Evolutionary conservation across 2,329 filamentous ascomycete species (phyloP).

Genomic region (Fonsecaea pedrosoi): DNA sequence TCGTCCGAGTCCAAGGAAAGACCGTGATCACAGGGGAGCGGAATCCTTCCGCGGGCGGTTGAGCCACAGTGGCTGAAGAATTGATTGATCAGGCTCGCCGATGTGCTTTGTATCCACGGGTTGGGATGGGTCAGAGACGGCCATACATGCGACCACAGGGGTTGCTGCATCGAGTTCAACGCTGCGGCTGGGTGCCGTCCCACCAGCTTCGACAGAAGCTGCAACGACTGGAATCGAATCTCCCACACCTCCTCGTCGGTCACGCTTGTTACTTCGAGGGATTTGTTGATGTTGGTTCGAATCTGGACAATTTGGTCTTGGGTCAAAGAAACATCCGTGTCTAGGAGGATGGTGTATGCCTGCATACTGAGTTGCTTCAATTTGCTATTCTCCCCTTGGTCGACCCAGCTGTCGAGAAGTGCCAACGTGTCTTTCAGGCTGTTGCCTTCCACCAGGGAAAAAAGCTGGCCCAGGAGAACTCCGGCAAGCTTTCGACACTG

Average conservation of each 20-base stretch:
- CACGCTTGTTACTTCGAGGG: slow-evolving; percentile 25
- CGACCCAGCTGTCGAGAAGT: slow-evolving; percentile 76
- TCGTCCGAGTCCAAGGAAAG: slow-evolving; percentile 70
- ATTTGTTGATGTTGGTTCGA: slow-evolving; percentile 23
- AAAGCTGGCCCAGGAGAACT: slow-evolving; percentile 79
- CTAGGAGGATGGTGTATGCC: slow-evolving; percentile 82
- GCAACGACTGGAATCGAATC: slow-evolving; percentile 74
- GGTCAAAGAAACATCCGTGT: slow-evolving; percentile 68
- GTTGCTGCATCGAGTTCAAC: slow-evolving; percentile 64
- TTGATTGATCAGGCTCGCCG: slow-evolving; percentile 74
- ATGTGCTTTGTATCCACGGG: slow-evolving; percentile 75
- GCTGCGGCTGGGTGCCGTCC: slow-evolving; percentile 69
- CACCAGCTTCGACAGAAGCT: slow-evolving; percentile 71
- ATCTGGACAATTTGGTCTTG: slow-evolving; percentile 49
- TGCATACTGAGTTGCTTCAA: slow-evolving; percentile 78
- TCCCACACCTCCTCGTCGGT: slow-evolving; percentile 66
- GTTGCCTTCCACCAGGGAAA: slow-evolving; percentile 77
- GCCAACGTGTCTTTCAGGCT: slow-evolving; percentile 72
- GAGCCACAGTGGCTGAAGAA: slow-evolving; percentile 78
- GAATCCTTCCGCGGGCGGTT: slow-evolving; percentile 62
- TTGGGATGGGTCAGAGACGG: slow-evolving; percentile 75
- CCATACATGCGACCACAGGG: slow-evolving; percentile 75
- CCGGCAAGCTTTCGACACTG: slow-evolving; percentile 84
- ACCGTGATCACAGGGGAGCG: slow-evolving; percentile 73
- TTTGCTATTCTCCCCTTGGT: slow-evolving; percentile 73